Percentiles rank a stretch among this genome's conserved stretches.
Evolutionary conservation across 371 early-diverging fungal species (phyloP).

Genomic region (Rhizopus sp.): DNA sequence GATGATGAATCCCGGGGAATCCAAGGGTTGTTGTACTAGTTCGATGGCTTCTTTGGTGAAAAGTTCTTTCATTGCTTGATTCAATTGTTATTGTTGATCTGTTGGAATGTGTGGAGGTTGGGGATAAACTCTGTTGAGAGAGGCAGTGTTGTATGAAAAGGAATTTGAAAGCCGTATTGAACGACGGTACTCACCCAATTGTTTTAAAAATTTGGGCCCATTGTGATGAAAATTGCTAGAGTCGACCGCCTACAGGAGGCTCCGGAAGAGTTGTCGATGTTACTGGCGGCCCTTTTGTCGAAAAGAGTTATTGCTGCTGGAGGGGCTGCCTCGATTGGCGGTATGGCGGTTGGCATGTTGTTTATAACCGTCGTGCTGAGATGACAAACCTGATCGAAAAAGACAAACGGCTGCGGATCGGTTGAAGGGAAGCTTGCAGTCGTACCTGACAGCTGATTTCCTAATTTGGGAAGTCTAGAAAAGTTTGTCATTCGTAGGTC

Average conservation of each 20-base stretch:
- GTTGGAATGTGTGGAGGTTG: neutral
- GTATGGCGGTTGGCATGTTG: neutral
- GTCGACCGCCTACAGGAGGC: slow-evolving; percentile 11
- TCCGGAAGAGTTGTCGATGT: neutral
- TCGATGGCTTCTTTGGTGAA: neutral
- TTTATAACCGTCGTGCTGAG: no score
- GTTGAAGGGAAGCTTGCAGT: no score
- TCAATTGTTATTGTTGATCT: slow-evolving; percentile 6
- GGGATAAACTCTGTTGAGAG: neutral
- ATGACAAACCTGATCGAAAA: no score
- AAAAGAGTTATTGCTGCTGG: neutral
- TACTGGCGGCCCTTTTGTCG: slow-evolving; percentile 1
- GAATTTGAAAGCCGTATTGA: slow-evolving; percentile 11
- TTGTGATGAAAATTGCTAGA: slow-evolving; percentile 1
- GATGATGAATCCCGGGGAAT: slow-evolving; percentile 7
- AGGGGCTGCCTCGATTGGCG: neutral
- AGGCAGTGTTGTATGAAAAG: slow-evolving; percentile 5
- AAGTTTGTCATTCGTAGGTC: no score
- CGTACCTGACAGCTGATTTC: no score
- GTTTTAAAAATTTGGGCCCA: slow-evolving; percentile 6
- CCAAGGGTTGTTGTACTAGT: neutral
- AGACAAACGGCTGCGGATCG: no score
- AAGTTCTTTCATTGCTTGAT: slow-evolving; percentile 18
- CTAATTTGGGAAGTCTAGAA: no score
- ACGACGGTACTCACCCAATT: neutral